Conservation (phyloP, 306 rosid species). For the Quercus glauca region DNA sequence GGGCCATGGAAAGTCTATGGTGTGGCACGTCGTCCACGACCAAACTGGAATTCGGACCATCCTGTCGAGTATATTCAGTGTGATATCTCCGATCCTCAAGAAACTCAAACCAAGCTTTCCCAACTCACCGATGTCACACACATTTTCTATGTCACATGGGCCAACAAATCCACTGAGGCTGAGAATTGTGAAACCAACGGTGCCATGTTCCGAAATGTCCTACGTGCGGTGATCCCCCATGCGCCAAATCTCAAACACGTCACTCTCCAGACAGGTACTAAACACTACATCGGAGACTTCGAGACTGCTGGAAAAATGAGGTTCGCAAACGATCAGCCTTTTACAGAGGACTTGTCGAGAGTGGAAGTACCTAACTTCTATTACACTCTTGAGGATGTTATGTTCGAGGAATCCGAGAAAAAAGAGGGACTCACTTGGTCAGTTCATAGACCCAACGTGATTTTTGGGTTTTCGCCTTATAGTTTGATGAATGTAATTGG, state of each 20-base stretch:
- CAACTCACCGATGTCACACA: constrained; percentile 57
- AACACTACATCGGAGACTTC: constrained; percentile 59
- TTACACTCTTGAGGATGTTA: constrained; percentile 47
- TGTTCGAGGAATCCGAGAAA: constrained; percentile 44
- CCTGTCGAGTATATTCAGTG: constrained; percentile 65
- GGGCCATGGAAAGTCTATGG: constrained; percentile 83
- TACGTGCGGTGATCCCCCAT: constrained; percentile 51
- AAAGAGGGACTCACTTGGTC: constrained; percentile 61
- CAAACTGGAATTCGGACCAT: constrained; percentile 66
- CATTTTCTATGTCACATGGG: constrained; percentile 67
- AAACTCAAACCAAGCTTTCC: constrained; percentile 56
- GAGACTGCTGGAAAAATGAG: constrained; percentile 18
- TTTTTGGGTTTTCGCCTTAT: constrained; percentile 72
- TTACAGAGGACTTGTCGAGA: constrained; percentile 68
- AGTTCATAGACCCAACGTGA: constrained; percentile 44
- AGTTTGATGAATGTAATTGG: constrained; percentile 63
- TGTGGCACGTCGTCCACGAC: constrained; percentile 68
- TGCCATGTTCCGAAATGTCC: constrained; percentile 51
- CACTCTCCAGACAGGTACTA: constrained; percentile 62
- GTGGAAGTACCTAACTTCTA: constrained; percentile 53
- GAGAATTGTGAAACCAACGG: constrained; percentile 60
- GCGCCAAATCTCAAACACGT: constrained; percentile 67
- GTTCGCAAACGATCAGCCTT: constrained; percentile 46
- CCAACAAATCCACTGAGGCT: constrained; percentile 42
- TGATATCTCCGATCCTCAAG: constrained; percentile 56